These are phyloP conservation scores for Trichoderma simmonsii DNA, from an alignment of 2,329 filamentous ascomycete genomes.

Conservation along the genomic window DNA sequence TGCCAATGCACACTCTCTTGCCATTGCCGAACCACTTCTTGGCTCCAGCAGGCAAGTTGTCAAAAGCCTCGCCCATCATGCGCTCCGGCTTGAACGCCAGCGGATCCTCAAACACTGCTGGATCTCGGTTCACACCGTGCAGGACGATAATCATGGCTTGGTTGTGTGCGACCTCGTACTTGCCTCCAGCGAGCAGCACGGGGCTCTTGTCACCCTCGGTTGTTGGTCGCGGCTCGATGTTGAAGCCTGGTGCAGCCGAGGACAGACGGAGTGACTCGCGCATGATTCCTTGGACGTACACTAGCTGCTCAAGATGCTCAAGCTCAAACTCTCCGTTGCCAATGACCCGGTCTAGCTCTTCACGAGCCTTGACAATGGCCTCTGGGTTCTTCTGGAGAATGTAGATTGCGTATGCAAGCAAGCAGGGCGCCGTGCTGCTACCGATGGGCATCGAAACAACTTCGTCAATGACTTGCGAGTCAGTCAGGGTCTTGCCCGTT, in stretches of 20 bases:
- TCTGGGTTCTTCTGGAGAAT: constrained; percentile 51
- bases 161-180: constrained; percentile 48
- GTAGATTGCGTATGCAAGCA: constrained; percentile 46
- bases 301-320: constrained; percentile 49
- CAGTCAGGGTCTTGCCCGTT: constrained; percentile 55
- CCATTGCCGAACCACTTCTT: constrained; percentile 53
- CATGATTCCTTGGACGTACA: constrained; percentile 53
- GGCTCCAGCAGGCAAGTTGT: constrained; percentile 41
- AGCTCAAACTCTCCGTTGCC: constrained; percentile 43
- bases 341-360: constrained; percentile 52
- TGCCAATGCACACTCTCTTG: constrained; percentile 50
- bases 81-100: constrained; percentile 46
- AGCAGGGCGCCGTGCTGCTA: constrained; percentile 47
- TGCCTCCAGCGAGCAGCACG: constrained; percentile 45
- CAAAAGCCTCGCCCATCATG: constrained; percentile 47
- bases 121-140: constrained; percentile 49
- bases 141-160: constrained; percentile 50
- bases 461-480: constrained; percentile 63
- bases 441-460: constrained; percentile 66
- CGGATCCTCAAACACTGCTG: constrained; percentile 46
- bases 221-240: constrained; percentile 46
- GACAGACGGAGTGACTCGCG: constrained; percentile 54
- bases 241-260: constrained; percentile 53
- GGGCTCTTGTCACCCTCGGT: constrained; percentile 39
- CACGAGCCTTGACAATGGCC: constrained; percentile 46